Base-by-base conservation (phyloP, 768 basidiomycete species). In the Omphalotus guepiniiformis region DNA sequence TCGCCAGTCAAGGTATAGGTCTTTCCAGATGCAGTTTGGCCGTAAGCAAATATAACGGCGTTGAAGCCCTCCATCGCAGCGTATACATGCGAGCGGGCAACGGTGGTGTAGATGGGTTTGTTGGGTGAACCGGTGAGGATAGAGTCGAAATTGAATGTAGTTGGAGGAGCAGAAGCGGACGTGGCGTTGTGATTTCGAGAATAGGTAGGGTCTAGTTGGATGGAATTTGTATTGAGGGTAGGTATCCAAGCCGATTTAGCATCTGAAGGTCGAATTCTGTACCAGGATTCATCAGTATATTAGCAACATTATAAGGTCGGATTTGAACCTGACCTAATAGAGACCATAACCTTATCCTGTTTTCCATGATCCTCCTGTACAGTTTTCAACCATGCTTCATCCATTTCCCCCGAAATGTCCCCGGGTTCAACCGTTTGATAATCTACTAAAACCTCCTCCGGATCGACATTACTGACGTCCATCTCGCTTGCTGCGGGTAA, bases 21-120 rank as follows among this genome's bases (percentile, higher is more conserved):
- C 60, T 73, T 72, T 11, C 76, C 94, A 69, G 74, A 85, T 65
- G 60, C 82, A 52, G 96, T 98, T 63, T 98, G 95, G 6, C 88
- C 88, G 44, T 90, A 88, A 0, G 96, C 95, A 57, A 99, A 99
- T 34, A 97, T 80, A 53, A 98, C 90, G 27, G 93, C 81, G 63
- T 98, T 97, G 74, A 82, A 98, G 15, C 96, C 96, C 42, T 92
- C 90, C 93, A 98, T 96, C 8, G 94, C 92, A 3, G 93, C 90
- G 48, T 79, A 80, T 1, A 91, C 88, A 58, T 92, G 90, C 3
- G 81, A 83, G 11, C 80, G 77, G 2, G 85, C 90, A 13, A 86
- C 82, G 3, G 83, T 78, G 34, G 75, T 80, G 61, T 92, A 93
- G 6, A 92, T 71, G 0, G 83, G 80, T 57, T 88, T 88, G 66